A percentile compares a stretch with the other conserved stretches of the same genome.
phyloP scores from a whole-genome alignment of 768 basidiomycete species.

The Pisolithus marmoratus region DNA sequence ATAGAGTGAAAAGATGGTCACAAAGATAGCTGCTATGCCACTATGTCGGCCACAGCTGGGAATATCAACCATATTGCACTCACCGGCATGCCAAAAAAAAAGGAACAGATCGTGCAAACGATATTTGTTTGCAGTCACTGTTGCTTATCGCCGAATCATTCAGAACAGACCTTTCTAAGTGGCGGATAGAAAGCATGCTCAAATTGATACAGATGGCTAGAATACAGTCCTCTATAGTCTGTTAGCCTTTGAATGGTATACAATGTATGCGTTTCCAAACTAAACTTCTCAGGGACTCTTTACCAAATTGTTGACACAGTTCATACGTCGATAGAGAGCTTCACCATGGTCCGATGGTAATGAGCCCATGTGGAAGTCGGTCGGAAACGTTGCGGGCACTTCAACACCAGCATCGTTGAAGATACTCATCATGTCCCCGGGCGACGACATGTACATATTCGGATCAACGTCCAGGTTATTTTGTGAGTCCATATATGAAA shows the following conservation, averaged over 20 bases:
- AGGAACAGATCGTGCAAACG: no score
- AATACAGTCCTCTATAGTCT: slow-evolving; percentile 1
- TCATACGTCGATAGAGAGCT: slow-evolving; percentile 21
- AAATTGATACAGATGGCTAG: slow-evolving; percentile 8
- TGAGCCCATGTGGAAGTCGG: slow-evolving; percentile 26
- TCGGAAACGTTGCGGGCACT: slow-evolving; percentile 27
- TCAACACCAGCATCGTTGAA: slow-evolving; percentile 43
- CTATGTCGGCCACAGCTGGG: no score
- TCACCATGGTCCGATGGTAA: slow-evolving; percentile 22
- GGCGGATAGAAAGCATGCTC: background rate
- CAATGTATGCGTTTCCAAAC: slow-evolving; percentile 1
- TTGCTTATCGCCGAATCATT: background rate
- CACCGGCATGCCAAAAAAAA: no score
- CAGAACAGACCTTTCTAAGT: background rate
- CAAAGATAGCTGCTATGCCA: no score
- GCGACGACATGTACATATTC: slow-evolving; percentile 45
- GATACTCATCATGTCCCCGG: slow-evolving; percentile 56
- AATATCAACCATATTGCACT: no score
- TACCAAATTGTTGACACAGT: slow-evolving; percentile 17
- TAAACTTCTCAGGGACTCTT: slow-evolving; percentile 19
- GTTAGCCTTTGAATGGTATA: slow-evolving; percentile 13
- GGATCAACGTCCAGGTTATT: slow-evolving; percentile 45
- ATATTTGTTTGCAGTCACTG: no score
- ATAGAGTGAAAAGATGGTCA: no score
- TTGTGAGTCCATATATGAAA: slow-evolving; percentile 25